Evolutionary conservation across 352 stramenopile species (phyloP).

Genomic region (Poterioochromonas sp.): DNA sequence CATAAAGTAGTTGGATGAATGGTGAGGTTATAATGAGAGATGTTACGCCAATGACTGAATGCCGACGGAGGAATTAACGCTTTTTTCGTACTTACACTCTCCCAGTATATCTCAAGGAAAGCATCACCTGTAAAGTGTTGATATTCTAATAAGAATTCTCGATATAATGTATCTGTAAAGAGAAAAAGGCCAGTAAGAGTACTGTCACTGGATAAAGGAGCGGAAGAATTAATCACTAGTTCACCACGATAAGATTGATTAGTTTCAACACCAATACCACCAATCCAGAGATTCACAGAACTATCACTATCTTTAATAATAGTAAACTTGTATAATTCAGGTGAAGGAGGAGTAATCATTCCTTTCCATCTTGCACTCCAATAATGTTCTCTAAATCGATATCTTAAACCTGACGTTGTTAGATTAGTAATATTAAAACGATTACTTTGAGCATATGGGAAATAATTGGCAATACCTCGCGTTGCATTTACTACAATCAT

Average conservation of each 20-base stretch:
- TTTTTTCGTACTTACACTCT: not conserved
- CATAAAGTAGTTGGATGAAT: conserved; percentile 1
- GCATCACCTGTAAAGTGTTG: not conserved
- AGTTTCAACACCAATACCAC: conserved; percentile 5
- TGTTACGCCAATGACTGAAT: conserved; percentile 17
- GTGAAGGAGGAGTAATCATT: not conserved
- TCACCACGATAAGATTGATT: not conserved
- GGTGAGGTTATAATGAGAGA: conserved; percentile 28
- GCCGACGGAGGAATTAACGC: not conserved
- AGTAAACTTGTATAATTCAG: conserved; percentile 26
- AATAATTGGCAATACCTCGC: not conserved
- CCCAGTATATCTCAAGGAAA: not conserved
- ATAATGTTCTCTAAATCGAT: conserved; percentile 22
- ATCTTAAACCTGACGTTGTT: not conserved
- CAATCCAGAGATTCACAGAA: conserved; percentile 2
- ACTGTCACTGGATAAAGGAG: no score
- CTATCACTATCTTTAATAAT: not conserved
- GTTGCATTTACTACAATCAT: not conserved
- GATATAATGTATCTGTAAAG: conserved; percentile 4
- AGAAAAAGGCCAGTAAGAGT: no score
- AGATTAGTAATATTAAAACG: not conserved
- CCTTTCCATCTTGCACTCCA: conserved; percentile 11
- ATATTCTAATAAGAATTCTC: no score
- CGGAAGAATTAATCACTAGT: not conserved
- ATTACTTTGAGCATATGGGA: not conserved